Base-by-base conservation (phyloP, 192 early-diverging fungal genomes). In the Umbelopsis sp. region DNA sequence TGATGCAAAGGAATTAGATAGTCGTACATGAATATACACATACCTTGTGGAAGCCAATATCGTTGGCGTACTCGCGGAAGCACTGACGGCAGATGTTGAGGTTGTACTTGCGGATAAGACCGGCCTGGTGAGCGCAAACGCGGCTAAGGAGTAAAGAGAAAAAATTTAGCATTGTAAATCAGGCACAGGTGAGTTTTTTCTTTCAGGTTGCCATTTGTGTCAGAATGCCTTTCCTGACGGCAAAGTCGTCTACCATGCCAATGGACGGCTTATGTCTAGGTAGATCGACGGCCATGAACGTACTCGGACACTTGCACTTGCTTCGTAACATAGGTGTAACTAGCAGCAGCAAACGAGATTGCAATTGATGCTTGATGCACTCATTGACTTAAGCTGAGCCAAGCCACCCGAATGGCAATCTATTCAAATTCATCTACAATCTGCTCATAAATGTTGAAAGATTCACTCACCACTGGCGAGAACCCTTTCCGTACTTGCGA, bases 31-130 rank as follows among this genome's bases (percentile, higher is more conserved):
- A 12, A 44, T n/a, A 49, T 49, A 4, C 10, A 49, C 47, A 50
- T 89, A 98, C 93, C 94, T 99, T 99, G 84, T 90, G 84, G 91
- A 99, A 99, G 76, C 98, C 98, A 88, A 99, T 99, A 85, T 96
- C 96, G 75, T 85, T 89, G 83, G 95, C 84, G 86, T 99, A 92
- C 86, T 99, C 95, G 85, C 98, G 95, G 95, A 99, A 99, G 92
- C 96, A 98, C 86, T 99, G 98, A 91, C 98, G 94, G 92, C 98
- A 99, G 79, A 99, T 87, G 91, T 98, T 92, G 68, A 99, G 88
- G 71, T 90, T 89, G 90, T 99, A 99, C 91, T 99, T 99, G 91
- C 98, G 96, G 86, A 99, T 98, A 80, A 99, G 92, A 93, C 98
- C 98, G 75, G 98, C 98, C 80, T 91, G 95, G 93, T 99, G 96